These are phyloP conservation scores for Puccinia polysora DNA, from an alignment of 1,284 basidiomycete genomes.

Conservation along the genomic window DNA sequence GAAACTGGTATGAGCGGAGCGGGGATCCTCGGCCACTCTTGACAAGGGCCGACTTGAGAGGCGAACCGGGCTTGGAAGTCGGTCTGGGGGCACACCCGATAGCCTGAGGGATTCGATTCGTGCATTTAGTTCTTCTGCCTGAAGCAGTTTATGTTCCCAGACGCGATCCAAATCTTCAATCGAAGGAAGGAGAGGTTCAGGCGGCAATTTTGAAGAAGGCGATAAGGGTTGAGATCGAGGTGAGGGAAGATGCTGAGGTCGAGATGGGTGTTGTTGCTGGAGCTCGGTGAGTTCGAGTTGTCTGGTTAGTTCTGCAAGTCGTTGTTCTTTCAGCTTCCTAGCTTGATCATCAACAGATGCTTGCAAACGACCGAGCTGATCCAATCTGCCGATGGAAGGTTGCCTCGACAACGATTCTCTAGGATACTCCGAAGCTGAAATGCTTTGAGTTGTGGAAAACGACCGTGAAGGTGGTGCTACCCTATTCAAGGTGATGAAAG, in stretches of 20 bases:
- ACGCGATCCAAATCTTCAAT: not conserved
- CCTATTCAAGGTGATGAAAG: too few relatives aligned
- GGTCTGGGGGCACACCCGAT: slow-evolving; percentile 19
- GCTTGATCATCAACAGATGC: slow-evolving; percentile 3
- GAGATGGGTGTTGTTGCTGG: not conserved
- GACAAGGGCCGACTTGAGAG: slow-evolving; percentile 15
- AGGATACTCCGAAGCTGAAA: not conserved
- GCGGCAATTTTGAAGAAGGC: slow-evolving; percentile 3
- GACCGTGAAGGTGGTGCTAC: slow-evolving; percentile 8
- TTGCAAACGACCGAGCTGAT: not conserved
- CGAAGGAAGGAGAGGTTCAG: not conserved
- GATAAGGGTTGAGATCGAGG: slow-evolving; percentile 11
- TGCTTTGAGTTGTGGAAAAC: not conserved
- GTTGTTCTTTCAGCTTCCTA: slow-evolving; percentile 31
- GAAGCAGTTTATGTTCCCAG: slow-evolving; percentile 21
- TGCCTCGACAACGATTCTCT: slow-evolving; percentile 4
- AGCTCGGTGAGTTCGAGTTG: slow-evolving; percentile 24
- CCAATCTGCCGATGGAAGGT: not conserved
- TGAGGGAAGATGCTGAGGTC: not conserved
- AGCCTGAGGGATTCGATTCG: slow-evolving; percentile 28
- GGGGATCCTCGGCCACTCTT: not conserved
- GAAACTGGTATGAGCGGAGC: not conserved
- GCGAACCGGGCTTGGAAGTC: slow-evolving; percentile 32
- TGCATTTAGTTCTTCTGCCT: slow-evolving; percentile 31
- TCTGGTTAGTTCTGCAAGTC: slow-evolving; percentile 23